Percentiles rank a stretch among this genome's conserved stretches.
These are phyloP conservation scores for Ophiocordyceps sinensis DNA, from an alignment of 2,329 filamentous ascomycete genomes.

Conservation along the genomic window DNA sequence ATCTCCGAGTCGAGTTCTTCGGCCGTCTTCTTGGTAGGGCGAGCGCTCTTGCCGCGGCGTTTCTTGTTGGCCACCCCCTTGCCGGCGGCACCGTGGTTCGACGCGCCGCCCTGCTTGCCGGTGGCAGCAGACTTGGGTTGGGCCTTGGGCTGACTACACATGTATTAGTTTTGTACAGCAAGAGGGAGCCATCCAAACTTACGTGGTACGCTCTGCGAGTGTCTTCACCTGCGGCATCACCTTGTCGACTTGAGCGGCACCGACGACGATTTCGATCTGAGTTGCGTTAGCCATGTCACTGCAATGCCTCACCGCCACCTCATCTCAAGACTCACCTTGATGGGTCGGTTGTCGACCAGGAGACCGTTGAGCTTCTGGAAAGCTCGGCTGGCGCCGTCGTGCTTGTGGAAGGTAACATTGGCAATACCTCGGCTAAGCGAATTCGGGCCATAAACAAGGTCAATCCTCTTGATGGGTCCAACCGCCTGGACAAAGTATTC, in stretches of 20 bases:
- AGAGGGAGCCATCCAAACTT: conserved; percentile 20
- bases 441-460: conserved; percentile 84
- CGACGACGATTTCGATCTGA: conserved; percentile 82
- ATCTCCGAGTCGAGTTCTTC: conserved; percentile 97
- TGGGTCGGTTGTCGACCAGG: conserved; percentile 75
- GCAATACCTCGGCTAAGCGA: conserved; percentile 86
- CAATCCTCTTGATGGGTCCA: conserved; percentile 79
- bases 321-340: conserved; percentile 49
- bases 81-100: conserved; percentile 24
- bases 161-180: not conserved
- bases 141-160: conserved; percentile 17
- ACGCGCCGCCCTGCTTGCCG: conserved; percentile 48
- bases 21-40: conserved; percentile 71
- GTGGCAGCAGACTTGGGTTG: conserved; percentile 71
- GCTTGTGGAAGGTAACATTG: conserved; percentile 71
- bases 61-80: conserved; percentile 37
- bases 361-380: conserved; percentile 75
- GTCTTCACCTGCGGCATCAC: conserved; percentile 52
- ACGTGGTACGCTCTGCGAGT: conserved; percentile 69
- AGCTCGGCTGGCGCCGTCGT: conserved; percentile 72
- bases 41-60: conserved; percentile 42
- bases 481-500: conserved; percentile 88
- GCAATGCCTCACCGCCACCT: not conserved
- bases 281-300: conserved; percentile 9
- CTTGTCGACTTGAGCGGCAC: conserved; percentile 55